These are phyloP conservation scores for Cydonia oblonga DNA, from an alignment of 331 rosid genomes.

Conservation along the genomic window DNA sequence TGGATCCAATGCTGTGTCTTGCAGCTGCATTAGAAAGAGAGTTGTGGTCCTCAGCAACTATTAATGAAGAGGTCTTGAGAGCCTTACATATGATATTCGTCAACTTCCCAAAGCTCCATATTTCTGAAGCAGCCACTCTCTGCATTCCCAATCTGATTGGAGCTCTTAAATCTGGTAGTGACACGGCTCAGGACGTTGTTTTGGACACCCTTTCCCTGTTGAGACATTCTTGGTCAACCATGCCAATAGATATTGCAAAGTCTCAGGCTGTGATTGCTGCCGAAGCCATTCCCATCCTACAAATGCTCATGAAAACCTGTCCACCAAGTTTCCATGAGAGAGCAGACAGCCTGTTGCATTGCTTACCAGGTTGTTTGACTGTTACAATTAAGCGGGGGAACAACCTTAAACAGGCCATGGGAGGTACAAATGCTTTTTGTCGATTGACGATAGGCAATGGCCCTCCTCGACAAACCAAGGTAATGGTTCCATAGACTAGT, in stretches of 20 bases:
- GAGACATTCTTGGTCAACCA: conserved; percentile 85
- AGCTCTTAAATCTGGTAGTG: conserved; percentile 83
- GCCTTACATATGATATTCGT: conserved; percentile 72
- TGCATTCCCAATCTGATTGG: conserved; percentile 94
- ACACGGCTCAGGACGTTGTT: conserved; percentile 81
- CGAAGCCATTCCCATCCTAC: conserved; percentile 92
- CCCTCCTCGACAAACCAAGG: conserved; percentile 97
- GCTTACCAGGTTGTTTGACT: conserved; percentile 99
- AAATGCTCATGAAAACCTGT: conserved; percentile 95
- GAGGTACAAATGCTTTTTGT: conserved; percentile 91
- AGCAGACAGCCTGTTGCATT: conserved; percentile 84
- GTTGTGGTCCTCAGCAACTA: conserved; percentile 78
- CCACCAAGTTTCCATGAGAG: conserved; percentile 97
- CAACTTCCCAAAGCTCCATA: conserved; percentile 87
- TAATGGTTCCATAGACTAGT: conserved; percentile 19
- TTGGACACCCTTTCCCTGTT: conserved; percentile 73
- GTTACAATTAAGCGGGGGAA: conserved; percentile 82
- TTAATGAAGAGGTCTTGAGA: conserved; percentile 87
- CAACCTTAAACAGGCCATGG: conserved; percentile 91
- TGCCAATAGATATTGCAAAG: conserved; percentile 74
- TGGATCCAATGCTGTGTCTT: conserved; percentile 19
- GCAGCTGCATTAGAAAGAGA: conserved; percentile 96
- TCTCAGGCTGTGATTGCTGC: conserved; percentile 86
- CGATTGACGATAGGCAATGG: conserved; percentile 77
- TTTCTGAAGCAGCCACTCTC: conserved; percentile 87